phyloP scores from a whole-genome alignment of 2,329 filamentous ascomycete genomes.

The Neoscytalidium dimidiatum region DNA sequence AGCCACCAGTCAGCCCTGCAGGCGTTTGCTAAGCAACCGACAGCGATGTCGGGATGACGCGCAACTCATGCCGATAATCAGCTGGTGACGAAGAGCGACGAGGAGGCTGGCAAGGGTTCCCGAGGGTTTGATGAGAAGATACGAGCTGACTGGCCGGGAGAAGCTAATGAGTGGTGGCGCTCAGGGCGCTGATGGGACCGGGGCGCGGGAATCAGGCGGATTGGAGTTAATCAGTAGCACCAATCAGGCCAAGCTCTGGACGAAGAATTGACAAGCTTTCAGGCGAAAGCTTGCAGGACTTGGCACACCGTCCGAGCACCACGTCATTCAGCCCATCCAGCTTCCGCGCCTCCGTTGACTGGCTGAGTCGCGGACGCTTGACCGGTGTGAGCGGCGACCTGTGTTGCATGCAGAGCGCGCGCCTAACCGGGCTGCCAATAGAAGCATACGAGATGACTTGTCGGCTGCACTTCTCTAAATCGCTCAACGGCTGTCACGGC shows the following conservation, averaged over 20 bases:
- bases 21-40: neutral
- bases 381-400: neutral
- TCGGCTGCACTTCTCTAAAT: neutral
- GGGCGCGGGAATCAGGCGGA: neutral
- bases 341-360: neutral
- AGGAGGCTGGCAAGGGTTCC: neutral
- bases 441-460: neutral
- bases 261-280: conserved; percentile 15
- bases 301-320: neutral
- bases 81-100: neutral
- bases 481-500: neutral
- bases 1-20: neutral
- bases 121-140: neutral
- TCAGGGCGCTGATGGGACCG: neutral
- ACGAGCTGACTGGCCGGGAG: neutral
- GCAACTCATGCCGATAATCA: neutral
- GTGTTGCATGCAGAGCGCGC: neutral
- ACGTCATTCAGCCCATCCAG: neutral
- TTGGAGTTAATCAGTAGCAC: neutral
- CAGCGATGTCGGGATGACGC: neutral
- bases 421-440: neutral
- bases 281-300: conserved; percentile 8
- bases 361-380: neutral
- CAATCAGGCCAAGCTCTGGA: neutral
- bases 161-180: neutral